These are phyloP conservation scores for Leptomonas seymouri DNA, from an alignment of 208 protist genomes.

Conservation along the genomic window DNA sequence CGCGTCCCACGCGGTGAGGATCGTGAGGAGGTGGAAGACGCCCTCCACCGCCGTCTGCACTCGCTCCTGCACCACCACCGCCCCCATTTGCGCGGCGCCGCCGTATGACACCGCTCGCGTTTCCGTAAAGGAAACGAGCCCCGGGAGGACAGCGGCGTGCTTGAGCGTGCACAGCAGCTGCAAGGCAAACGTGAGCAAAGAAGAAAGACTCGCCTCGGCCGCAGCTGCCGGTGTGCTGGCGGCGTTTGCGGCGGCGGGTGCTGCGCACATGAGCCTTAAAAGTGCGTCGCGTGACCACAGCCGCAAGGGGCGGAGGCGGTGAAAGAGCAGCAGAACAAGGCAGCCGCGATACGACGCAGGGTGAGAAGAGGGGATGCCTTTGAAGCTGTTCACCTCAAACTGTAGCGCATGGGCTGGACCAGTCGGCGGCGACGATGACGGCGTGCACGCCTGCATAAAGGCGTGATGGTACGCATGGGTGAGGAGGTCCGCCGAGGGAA, in stretches of 20 bases:
- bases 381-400: too few relatives aligned
- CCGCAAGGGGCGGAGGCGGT: conserved; percentile 37
- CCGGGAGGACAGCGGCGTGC: conserved; percentile 33
- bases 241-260: not conserved
- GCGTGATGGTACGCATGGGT: conserved; percentile 24
- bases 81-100: not conserved
- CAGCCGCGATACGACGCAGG: conserved; percentile 24
- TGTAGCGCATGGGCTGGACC: too few relatives aligned
- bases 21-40: conserved; percentile 46
- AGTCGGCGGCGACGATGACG: not conserved
- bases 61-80: conserved; percentile 2
- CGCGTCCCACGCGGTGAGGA: conserved; percentile 54
- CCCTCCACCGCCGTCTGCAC: conserved; percentile 37
- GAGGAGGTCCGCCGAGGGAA: conserved; percentile 20
- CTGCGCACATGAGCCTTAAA: not conserved
- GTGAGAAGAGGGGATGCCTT: not conserved
- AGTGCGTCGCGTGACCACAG: conserved; percentile 39
- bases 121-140: conserved; percentile 10
- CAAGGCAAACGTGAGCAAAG: conserved; percentile 33
- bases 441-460: not conserved
- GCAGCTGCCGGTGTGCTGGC: not conserved
- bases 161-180: conserved; percentile 60
- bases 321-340: conserved; percentile 52
- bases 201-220: not conserved
- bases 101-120: not conserved